These are phyloP conservation scores for Colletotrichum truncatum DNA, from an alignment of 2,329 filamentous ascomycete genomes.

Conservation along the genomic window DNA sequence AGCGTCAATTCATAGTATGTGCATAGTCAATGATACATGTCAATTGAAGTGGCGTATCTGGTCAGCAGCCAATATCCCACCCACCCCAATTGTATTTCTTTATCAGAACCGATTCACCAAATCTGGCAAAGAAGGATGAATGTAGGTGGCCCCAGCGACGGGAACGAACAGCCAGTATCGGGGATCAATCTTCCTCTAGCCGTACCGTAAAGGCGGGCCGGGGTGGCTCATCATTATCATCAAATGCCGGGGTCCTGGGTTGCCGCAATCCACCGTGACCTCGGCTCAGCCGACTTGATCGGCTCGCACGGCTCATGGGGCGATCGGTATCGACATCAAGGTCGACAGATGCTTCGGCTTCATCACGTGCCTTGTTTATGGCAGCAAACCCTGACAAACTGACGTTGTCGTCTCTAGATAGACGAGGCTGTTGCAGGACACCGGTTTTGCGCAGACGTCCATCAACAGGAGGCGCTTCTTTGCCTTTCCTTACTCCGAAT, in stretches of 20 bases:
- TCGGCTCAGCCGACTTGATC: slow-evolving; percentile 17
- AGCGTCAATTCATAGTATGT: too few species aligned
- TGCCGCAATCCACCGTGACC: not conserved
- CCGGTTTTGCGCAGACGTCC: slow-evolving; percentile 22
- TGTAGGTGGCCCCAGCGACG: too few species aligned
- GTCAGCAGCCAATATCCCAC: too few species aligned
- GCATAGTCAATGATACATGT: too few species aligned
- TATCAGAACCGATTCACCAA: too few species aligned
- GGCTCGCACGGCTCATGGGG: slow-evolving; percentile 16
- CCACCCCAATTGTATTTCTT: too few species aligned
- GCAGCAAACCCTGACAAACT: slow-evolving; percentile 32
- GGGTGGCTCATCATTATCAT: not conserved
- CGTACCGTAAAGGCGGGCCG: slow-evolving; percentile 7
- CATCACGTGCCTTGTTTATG: slow-evolving; percentile 22
- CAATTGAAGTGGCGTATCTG: too few species aligned
- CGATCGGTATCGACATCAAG: slow-evolving; percentile 3
- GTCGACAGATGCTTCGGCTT: not conserved
- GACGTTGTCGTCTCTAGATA: slow-evolving; percentile 29
- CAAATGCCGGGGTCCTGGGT: not conserved
- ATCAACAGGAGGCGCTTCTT: slow-evolving; percentile 38
- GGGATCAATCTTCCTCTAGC: slow-evolving; percentile 18
- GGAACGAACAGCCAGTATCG: not conserved
- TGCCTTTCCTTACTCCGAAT: slow-evolving; percentile 6
- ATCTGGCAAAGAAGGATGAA: too few species aligned
- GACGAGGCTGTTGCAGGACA: slow-evolving; percentile 4